phyloP scores from a whole-genome alignment of 129 eudicot genomes.

The Helianthus tuberosus region DNA sequence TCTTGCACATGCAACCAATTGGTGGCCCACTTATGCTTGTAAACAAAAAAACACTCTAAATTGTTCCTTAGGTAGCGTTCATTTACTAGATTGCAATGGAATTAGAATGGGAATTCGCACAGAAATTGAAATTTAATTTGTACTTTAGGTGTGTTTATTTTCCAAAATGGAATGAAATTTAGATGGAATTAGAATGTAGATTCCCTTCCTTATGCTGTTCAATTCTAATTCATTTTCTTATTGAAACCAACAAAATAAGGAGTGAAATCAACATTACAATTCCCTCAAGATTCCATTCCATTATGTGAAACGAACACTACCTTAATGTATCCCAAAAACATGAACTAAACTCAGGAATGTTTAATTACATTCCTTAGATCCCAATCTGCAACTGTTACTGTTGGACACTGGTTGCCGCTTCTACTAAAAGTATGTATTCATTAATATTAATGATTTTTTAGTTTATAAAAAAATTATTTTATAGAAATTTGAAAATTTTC shows the following conservation, averaged over 20 bases:
- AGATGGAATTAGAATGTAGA: too few relatives aligned
- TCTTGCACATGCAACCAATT: constrained; percentile 73
- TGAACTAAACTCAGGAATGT: constrained; percentile 51
- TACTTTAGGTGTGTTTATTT: too few relatives aligned
- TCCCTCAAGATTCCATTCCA: too few relatives aligned
- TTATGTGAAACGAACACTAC: not conserved
- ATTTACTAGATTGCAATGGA: too few relatives aligned
- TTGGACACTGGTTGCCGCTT: constrained; percentile 92
- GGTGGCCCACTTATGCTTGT: constrained; percentile 55
- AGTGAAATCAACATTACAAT: too few relatives aligned
- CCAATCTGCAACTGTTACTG: constrained; percentile 70
- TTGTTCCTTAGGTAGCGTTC: constrained; percentile 1
- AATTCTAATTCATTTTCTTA: too few relatives aligned
- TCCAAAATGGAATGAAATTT: too few relatives aligned
- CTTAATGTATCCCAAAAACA: constrained; percentile 21
- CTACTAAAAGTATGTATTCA: constrained; percentile 64
- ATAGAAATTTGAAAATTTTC: not conserved
- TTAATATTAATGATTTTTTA: not conserved
- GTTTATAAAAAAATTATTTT: constrained; percentile 8
- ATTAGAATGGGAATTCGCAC: too few relatives aligned
- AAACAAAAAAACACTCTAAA: constrained; percentile 26
- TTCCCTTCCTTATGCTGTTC: too few relatives aligned
- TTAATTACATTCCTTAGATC: constrained; percentile 81
- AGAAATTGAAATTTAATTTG: too few relatives aligned
- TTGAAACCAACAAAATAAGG: too few relatives aligned